Evolutionary conservation across 2,329 filamentous ascomycete species (phyloP).

Genomic region (Pyrenochaeta sp.): DNA sequence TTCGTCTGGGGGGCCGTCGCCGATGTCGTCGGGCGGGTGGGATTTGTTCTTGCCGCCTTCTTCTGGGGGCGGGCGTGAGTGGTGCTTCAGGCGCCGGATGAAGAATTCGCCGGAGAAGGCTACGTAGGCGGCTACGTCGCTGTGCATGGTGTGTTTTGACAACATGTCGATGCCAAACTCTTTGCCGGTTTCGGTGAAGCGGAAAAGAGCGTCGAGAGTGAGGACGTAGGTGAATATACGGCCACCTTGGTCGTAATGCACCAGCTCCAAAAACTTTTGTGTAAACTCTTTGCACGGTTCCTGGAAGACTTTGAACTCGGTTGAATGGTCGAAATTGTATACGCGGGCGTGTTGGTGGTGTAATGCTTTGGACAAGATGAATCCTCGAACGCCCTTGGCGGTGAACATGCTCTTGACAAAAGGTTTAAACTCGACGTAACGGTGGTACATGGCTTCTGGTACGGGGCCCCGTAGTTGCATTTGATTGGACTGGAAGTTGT

Average conservation of each 20-base stretch:
- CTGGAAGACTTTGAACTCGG: constrained; percentile 73
- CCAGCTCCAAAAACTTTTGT: constrained; percentile 82
- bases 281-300: constrained; percentile 74
- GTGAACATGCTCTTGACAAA: constrained; percentile 91
- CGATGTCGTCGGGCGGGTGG: constrained; percentile 61
- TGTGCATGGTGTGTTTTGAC: constrained; percentile 97
- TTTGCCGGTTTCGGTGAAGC: constrained; percentile 94
- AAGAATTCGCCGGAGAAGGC: constrained; percentile 95
- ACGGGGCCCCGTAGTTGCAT: constrained; percentile 87
- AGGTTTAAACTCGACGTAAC: constrained; percentile 90
- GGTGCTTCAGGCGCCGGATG: constrained; percentile 71
- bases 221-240: constrained; percentile 92
- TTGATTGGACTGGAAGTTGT: constrained; percentile 93
- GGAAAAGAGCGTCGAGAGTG: constrained; percentile 83
- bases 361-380: constrained; percentile 80
- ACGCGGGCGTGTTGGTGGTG: constrained; percentile 89
- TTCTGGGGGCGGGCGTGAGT: constrained; percentile 46
- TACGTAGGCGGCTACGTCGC: constrained; percentile 88
- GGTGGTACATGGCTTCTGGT: constrained; percentile 81
- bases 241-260: constrained; percentile 84
- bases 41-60: constrained; percentile 47
- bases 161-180: constrained; percentile 94
- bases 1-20: constrained; percentile 53
- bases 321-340: constrained; percentile 85
- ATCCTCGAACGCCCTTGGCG: constrained; percentile 76